Conservation (phyloP, 371 early-diverging fungal genomes). For the Mortierella sp. region DNA sequence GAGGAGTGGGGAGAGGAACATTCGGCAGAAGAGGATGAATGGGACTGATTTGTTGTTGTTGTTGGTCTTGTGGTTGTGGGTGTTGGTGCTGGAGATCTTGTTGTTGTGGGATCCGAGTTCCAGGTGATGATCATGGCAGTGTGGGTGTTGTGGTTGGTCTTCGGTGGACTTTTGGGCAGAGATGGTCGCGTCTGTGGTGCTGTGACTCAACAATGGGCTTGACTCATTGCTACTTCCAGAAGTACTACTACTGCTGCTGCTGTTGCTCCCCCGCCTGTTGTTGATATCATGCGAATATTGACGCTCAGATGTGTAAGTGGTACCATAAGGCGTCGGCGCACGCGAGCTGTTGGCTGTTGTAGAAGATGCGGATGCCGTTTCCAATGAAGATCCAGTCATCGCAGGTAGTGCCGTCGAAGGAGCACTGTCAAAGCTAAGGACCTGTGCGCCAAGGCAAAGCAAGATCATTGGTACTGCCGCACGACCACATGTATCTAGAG, state of each 20-base stretch:
- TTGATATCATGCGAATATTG: background rate
- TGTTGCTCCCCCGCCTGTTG: background rate
- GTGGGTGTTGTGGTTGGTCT: background rate
- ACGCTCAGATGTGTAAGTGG: background rate
- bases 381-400: background rate
- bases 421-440: constrained; percentile 56
- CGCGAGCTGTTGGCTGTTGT: background rate
- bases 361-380: background rate
- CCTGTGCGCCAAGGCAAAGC: constrained; percentile 79
- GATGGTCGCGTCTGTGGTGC: background rate
- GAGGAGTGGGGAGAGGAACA: constrained; percentile 65
- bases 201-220: background rate
- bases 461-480: constrained; percentile 80
- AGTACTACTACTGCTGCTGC: background rate
- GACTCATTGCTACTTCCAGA: background rate
- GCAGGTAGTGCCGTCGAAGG: background rate
- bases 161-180: background rate
- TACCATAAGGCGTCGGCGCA: background rate
- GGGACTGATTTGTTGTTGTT: constrained; percentile 54
- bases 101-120: background rate
- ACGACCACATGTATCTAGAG: constrained; percentile 75
- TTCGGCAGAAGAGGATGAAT: constrained; percentile 62
- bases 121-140: background rate
- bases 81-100: background rate
- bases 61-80: constrained; percentile 15